A percentile compares a stretch with the other conserved stretches of the same genome.
Evolutionary conservation across 371 early-diverging fungal species (phyloP).

Genomic region (Mycotypha africana): DNA sequence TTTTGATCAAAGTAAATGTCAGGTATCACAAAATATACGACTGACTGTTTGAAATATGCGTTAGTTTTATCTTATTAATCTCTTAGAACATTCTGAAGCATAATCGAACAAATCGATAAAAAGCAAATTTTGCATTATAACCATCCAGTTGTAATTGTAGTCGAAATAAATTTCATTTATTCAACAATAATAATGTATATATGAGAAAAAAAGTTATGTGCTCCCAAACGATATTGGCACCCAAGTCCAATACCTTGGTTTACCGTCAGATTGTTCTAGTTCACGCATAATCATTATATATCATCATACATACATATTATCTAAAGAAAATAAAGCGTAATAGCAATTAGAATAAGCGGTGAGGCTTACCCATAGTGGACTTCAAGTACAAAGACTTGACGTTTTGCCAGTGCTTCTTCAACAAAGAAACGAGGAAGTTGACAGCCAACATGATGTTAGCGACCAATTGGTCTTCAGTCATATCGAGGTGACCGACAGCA

Average conservation of each 20-base stretch:
- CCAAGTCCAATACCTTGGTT: constrained; percentile 28
- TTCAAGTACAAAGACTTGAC: constrained; percentile 98
- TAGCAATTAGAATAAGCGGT: constrained; percentile 67
- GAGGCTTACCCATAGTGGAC: constrained; percentile 96
- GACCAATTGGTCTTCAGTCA: constrained; percentile 94
- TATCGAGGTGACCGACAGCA: constrained; percentile 95
- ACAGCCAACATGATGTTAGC: constrained; percentile 97
- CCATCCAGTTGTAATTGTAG: too few relatives aligned
- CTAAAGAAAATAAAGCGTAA: background rate
- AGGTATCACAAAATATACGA: too few relatives aligned
- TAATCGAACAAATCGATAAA: too few relatives aligned
- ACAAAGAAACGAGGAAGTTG: constrained; percentile 96
- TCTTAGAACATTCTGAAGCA: too few relatives aligned
- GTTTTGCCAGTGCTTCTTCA: constrained; percentile 99
- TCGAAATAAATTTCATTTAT: too few relatives aligned
- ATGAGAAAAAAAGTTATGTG: constrained; percentile 16
- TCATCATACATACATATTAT: too few relatives aligned
- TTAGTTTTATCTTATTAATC: too few relatives aligned
- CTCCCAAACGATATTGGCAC: constrained; percentile 34
- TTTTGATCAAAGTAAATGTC: too few relatives aligned
- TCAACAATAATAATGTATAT: too few relatives aligned
- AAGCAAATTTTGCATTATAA: too few relatives aligned
- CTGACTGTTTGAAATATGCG: too few relatives aligned
- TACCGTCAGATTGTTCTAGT: constrained; percentile 25
- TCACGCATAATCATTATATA: constrained; percentile 15